These are phyloP conservation scores for Pestalotiopsis sp. DNA, from an alignment of 2,329 filamentous ascomycete genomes.

Conservation along the genomic window DNA sequence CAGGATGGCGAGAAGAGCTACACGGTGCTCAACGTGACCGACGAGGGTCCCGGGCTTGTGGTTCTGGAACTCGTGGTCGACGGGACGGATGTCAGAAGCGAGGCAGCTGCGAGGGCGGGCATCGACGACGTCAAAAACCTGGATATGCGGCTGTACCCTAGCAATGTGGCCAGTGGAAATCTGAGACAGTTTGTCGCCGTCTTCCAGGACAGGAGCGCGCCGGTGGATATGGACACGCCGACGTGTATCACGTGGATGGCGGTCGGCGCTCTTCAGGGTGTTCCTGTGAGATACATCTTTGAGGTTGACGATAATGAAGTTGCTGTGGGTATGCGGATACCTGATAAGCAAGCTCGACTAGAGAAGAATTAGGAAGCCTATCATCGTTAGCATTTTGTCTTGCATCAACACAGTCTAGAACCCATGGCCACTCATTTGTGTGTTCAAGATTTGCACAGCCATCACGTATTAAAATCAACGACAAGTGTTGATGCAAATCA, in stretches of 20 bases:
- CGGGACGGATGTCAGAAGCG: constrained; percentile 17
- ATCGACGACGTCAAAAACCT: constrained; percentile 20
- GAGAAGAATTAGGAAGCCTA: neutral
- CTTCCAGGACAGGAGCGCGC: constrained; percentile 30
- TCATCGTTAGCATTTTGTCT: neutral
- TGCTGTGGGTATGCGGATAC: neutral
- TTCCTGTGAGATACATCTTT: constrained; percentile 1
- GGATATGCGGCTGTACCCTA: constrained; percentile 32
- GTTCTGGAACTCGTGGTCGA: constrained; percentile 19
- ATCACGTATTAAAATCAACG: no score
- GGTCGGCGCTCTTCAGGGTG: neutral
- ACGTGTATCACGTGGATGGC: constrained; percentile 33
- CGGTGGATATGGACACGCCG: constrained; percentile 31
- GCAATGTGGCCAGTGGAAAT: constrained; percentile 21
- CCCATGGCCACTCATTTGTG: neutral
- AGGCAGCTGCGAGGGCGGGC: constrained; percentile 20
- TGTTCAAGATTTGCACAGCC: no score
- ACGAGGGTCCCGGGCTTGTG: constrained; percentile 25
- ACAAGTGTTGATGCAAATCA: no score
- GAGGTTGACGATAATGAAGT: neutral
- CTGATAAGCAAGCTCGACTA: neutral
- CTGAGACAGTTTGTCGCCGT: constrained; percentile 30
- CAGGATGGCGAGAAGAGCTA: neutral
- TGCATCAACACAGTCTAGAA: neutral
- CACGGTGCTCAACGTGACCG: constrained; percentile 13